These are phyloP conservation scores for Orbilia javanica DNA, from an alignment of 2,329 filamentous ascomycete genomes.

Conservation along the genomic window DNA sequence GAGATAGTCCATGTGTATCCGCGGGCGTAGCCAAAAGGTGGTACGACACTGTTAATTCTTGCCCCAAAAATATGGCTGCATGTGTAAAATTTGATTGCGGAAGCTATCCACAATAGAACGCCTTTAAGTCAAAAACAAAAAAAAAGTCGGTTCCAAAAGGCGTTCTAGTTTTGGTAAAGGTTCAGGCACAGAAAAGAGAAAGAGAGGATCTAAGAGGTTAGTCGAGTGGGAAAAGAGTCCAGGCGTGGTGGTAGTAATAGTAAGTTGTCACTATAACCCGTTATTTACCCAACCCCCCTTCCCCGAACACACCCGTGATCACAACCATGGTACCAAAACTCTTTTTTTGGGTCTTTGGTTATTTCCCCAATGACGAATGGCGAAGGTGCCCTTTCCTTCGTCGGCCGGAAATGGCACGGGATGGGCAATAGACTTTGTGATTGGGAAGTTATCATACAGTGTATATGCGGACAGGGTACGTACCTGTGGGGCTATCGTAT, in stretches of 20 bases:
- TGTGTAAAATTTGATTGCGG: constrained; percentile 22
- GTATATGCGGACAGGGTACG: background rate
- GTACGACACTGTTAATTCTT: constrained; percentile 1
- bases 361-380: constrained; percentile 1
- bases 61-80: background rate
- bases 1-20: background rate
- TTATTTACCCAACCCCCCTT: constrained; percentile 24
- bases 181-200: background rate
- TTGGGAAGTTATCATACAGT: background rate
- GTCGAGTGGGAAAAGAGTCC: background rate
- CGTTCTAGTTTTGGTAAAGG: background rate
- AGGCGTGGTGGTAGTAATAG: constrained; percentile 11
- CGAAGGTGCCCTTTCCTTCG: constrained; percentile 10
- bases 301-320: constrained; percentile 32
- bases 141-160: background rate
- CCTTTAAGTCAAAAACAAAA: constrained; percentile 1
- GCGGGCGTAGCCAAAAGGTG: constrained; percentile 1
- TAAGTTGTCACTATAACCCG: constrained; percentile 37
- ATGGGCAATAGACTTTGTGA: background rate
- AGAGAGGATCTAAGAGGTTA: too few species aligned
- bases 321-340: constrained; percentile 18
- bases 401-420: constrained; percentile 12
- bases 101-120: constrained; percentile 14
- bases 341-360: background rate
- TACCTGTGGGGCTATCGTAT: constrained; percentile 11